These are phyloP conservation scores for Effrenium voratum DNA, from an alignment of 73 alveolate species.

Conservation along the genomic window DNA sequence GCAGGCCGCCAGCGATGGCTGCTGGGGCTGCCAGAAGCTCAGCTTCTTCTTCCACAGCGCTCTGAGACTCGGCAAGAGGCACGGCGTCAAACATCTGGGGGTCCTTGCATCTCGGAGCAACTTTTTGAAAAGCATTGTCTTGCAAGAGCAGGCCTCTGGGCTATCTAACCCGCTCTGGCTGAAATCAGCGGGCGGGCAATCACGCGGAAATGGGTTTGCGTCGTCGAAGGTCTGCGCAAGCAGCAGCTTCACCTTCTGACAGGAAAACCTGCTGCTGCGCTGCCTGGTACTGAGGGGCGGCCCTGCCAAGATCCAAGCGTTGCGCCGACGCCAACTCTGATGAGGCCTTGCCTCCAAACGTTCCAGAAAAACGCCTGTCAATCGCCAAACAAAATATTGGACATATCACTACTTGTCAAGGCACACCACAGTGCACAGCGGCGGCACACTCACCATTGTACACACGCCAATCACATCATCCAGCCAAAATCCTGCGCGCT, in stretches of 20 bases:
- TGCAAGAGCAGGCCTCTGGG: too few species aligned
- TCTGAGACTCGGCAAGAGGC: too few species aligned
- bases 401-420: neutral
- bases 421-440: constrained; percentile 38
- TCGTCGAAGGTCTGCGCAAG: neutral
- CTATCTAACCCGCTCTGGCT: too few species aligned
- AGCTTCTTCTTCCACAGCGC: too few species aligned
- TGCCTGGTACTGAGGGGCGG: constrained; percentile 28
- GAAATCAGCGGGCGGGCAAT: neutral
- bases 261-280: neutral
- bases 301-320: neutral
- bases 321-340: neutral
- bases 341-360: neutral
- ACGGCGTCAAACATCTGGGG: too few species aligned
- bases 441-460: constrained; percentile 11
- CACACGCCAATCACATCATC: constrained; percentile 44
- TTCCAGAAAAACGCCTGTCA: constrained; percentile 57
- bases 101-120: too few species aligned
- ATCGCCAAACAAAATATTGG: neutral
- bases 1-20: too few species aligned
- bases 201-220: constrained; percentile 40
- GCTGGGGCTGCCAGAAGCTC: too few species aligned
- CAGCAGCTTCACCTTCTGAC: neutral
- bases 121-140: too few species aligned
- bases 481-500: constrained; percentile 26